These are phyloP conservation scores for Fusarium nisikadoi DNA, from an alignment of 2,329 filamentous ascomycete species.

Conservation along the genomic window DNA sequence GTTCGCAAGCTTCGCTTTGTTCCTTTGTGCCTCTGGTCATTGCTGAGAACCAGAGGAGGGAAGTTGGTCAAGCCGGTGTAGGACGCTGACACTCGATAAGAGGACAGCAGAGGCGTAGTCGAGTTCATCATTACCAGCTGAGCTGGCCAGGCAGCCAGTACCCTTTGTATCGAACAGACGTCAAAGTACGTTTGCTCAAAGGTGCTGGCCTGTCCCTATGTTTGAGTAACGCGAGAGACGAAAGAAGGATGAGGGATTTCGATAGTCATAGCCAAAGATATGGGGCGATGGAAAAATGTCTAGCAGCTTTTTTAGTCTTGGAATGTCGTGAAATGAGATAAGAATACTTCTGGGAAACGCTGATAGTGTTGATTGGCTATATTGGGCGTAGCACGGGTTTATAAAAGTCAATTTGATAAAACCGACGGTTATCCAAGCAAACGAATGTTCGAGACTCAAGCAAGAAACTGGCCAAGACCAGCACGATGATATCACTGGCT, in stretches of 20 bases:
- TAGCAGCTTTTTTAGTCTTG: neutral
- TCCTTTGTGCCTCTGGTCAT: neutral
- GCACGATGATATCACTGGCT: neutral
- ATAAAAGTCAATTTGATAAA: neutral
- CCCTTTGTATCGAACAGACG: neutral
- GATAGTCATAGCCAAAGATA: fast-evolving
- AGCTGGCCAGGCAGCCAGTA: neutral
- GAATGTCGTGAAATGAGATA: neutral
- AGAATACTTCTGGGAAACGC: neutral
- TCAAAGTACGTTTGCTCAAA: neutral
- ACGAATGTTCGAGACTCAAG: neutral
- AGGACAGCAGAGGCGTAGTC: neutral
- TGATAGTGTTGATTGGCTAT: neutral
- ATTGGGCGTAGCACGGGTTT: neutral
- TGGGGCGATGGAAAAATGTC: neutral
- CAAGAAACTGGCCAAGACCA: neutral
- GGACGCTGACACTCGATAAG: neutral
- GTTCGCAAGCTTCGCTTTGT: neutral
- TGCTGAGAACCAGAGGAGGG: neutral
- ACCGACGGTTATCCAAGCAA: neutral
- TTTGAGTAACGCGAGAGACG: too few species aligned
- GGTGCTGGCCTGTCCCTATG: neutral
- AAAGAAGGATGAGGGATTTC: neutral
- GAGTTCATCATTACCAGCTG: neutral
- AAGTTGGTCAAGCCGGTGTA: neutral